Evolutionary conservation across 2,329 filamentous ascomycete species (phyloP).

Genomic region (Westerdykella ornata): DNA sequence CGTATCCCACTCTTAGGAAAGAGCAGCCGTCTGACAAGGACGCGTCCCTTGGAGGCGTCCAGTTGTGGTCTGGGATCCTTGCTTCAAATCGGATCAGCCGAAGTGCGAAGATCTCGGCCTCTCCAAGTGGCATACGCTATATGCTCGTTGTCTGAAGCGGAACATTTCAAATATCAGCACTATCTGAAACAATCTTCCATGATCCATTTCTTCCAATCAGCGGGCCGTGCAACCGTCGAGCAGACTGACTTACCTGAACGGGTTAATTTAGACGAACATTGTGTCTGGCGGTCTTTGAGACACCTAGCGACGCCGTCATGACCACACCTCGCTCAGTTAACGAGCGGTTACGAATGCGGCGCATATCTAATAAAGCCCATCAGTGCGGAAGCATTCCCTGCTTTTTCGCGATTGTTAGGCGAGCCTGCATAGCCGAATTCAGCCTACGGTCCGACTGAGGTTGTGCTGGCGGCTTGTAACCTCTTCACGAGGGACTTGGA

Average conservation of each 20-base stretch:
- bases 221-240: slow-evolving; percentile 15
- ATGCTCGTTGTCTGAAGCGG: too few species aligned
- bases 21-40: too few species aligned
- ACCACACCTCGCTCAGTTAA: slow-evolving; percentile 6
- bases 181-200: too few species aligned
- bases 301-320: slow-evolving; percentile 19
- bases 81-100: too few species aligned
- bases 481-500: background rate
- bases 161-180: too few species aligned
- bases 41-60: too few species aligned
- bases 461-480: too few species aligned
- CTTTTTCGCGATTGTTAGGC: slow-evolving; percentile 9
- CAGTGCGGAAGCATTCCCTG: slow-evolving; percentile 13
- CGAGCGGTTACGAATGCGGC: slow-evolving; percentile 10
- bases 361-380: slow-evolving; percentile 12
- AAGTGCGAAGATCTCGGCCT: too few species aligned
- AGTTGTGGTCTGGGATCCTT: too few species aligned
- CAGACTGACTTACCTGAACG: slow-evolving; percentile 12
- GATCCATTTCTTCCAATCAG: slow-evolving; percentile 19
- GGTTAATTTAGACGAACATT: slow-evolving; percentile 28
- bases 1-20: too few species aligned
- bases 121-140: too few species aligned
- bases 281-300: slow-evolving; percentile 16
- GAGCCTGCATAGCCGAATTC: slow-evolving; percentile 13
- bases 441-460: slow-evolving; percentile 1